phyloP scores from a whole-genome alignment of 2,329 filamentous ascomycete species.

The Phialophora chinensis region DNA sequence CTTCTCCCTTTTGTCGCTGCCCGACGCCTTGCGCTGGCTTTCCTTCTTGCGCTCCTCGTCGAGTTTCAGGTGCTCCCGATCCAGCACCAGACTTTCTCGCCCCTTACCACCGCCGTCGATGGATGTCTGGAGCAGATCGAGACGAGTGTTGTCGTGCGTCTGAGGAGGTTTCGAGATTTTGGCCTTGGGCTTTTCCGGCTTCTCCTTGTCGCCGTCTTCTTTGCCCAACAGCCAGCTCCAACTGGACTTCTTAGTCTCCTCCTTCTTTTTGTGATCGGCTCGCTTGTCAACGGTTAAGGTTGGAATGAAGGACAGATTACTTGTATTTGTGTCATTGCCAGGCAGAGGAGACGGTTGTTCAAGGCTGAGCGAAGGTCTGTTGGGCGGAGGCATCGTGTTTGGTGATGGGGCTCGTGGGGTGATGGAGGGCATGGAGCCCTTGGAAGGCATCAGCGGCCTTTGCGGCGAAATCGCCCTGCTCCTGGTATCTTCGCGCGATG shows the following conservation, averaged over 20 bases:
- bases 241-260: conserved; percentile 75
- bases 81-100: conserved; percentile 82
- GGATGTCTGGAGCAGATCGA: conserved; percentile 86
- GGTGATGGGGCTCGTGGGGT: conserved; percentile 33
- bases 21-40: conserved; percentile 70
- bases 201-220: conserved; percentile 70
- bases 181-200: conserved; percentile 69
- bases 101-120: conserved; percentile 71
- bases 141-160: conserved; percentile 76
- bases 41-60: conserved; percentile 77
- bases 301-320: conserved; percentile 79
- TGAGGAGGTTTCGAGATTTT: conserved; percentile 60
- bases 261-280: conserved; percentile 76
- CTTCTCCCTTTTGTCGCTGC: conserved; percentile 84
- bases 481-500: conserved; percentile 52
- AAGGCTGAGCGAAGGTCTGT: conserved; percentile 57
- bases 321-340: conserved; percentile 73
- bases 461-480: conserved; percentile 48
- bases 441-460: conserved; percentile 49
- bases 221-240: conserved; percentile 76
- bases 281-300: conserved; percentile 77
- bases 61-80: conserved; percentile 77
- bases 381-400: conserved; percentile 44
- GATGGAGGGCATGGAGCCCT: conserved; percentile 28
- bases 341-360: conserved; percentile 75